Evolutionary conservation across 1,139 yeast genomes (phyloP), one percentile per base, ranked within the genome.

Genomic region (Blastobotrys elegans): DNA sequence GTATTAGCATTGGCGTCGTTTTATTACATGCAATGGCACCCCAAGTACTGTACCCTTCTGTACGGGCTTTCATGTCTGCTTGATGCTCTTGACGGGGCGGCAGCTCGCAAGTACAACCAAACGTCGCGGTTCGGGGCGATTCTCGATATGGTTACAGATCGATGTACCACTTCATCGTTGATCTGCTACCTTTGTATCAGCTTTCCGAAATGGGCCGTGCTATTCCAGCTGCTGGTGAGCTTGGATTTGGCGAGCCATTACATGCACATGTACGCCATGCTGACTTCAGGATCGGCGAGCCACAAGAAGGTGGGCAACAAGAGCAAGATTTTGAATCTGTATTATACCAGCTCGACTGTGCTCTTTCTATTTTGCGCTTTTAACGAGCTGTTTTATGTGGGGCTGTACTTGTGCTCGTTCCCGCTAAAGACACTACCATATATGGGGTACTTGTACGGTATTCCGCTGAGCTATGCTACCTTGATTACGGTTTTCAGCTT

Each of bases 231-330:
- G 29, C 73, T 92, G 59, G 82, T 89, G 48, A 84, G 94, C 24
- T 72, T 92, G 60, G 99, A 94, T 67, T 76, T 94, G 61, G 90
- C 97, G 1, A 84, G 95, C 49, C 99, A 94, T 65, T 94, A 94
- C 70, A 87, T 94, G 85, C 98, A 94, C 72, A 92, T 94, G 98
- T 90, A 90, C 66, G 96, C 97, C 47, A 86, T 88, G 73, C 71
- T 90, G 59, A 76, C 82, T 46, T 73, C 80, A 41, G 97, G 97
- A 13, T 81, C 86, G 10, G 63, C 78, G 14, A 80, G 90, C 37
- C 99, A 94, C 71, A 94, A 94, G 72, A 79, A 80, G 56, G 87
- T 94, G 50, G 86, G 82, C 53, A 80, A 80, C 56, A 80, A 85
- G 44, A 79, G 83, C 53, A 77, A 80, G 73, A 74, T 92, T 49